Evolutionary conservation across 768 basidiomycete genomes (phyloP), one percentile per base, ranked within the genome.

Genomic region (Lactarius hengduanensis): DNA sequence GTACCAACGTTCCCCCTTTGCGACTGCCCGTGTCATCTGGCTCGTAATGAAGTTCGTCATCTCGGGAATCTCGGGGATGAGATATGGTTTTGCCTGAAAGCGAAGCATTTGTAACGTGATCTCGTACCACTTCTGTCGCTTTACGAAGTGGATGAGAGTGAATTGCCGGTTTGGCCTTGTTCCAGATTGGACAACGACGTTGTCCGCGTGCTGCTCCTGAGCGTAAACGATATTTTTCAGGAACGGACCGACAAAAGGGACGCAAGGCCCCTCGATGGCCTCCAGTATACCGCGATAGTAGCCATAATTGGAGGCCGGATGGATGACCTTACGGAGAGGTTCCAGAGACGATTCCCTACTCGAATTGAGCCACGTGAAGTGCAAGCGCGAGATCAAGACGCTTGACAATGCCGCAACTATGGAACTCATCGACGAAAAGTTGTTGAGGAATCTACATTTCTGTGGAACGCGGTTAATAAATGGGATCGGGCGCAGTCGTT

Each of bases 201-300:
- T 77, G 71, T 85, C 82, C 41, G 73, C 69, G 74, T 77, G 83
- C 70, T 82, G 81, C 68, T 85, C 83, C 66, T 81, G 76, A 66
- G 83, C 81, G 70, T 83, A 85, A 57, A 81, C 77, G 70, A 90
- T 78, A 69, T 86, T 86, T 26, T 83, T 81, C 50, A 90, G 77
- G 75, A 82, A 88, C 80, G 83, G 84, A 54, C 80, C 80, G 62
- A 91, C 79, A 73, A 87, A 87, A 1, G 89, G 90, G n/a, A 91
- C 81, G 70, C 86, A 89, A 4, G 88, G 81, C 3, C 82, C 79
- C 45, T 81, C 76, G 65, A 71, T 69, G 38, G 72, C 61, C 62
- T 78, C 76, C 47, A 86, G 77, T 30, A 84, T 74, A 36, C 72
- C 71, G 40, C 87, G 84, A 70, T 89, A 86, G 18, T 80, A 81